Conservation (phyloP, 768 basidiomycete species). For the Lanmaoa pseudosensibilis region DNA sequence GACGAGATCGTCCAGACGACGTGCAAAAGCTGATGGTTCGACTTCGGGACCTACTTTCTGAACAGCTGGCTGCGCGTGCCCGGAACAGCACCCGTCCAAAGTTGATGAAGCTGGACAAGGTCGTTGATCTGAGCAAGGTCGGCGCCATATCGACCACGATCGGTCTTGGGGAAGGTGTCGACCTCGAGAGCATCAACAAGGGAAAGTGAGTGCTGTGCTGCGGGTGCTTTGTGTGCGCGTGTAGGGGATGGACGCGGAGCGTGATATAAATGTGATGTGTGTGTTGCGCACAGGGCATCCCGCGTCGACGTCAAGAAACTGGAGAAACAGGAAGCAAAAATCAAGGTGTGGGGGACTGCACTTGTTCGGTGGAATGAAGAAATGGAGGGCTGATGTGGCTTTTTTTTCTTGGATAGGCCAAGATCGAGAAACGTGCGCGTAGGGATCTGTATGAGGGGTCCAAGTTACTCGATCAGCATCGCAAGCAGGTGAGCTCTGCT, state of each 20-base stretch:
- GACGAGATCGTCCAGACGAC: conserved; percentile 55
- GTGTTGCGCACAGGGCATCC: conserved; percentile 59
- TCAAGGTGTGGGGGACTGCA: conserved; percentile 56
- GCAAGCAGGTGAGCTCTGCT: conserved; percentile 66
- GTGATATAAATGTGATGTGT: conserved; percentile 3
- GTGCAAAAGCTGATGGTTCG: conserved; percentile 67
- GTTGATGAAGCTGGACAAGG: conserved; percentile 76
- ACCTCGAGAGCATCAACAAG: conserved; percentile 90
- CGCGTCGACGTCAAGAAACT: conserved; percentile 94
- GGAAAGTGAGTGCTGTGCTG: conserved; percentile 64
- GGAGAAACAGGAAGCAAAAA: conserved; percentile 96
- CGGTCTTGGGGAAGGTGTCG: conserved; percentile 77
- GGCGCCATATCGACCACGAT: conserved; percentile 77
- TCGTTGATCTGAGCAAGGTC: conserved; percentile 85
- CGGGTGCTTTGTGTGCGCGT: conserved; percentile 2
- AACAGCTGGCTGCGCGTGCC: conserved; percentile 57
- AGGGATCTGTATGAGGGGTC: conserved; percentile 94
- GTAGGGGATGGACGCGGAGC: background rate
- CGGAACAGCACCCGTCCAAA: conserved; percentile 63
- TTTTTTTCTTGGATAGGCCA: conserved; percentile 54
- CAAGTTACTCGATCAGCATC: conserved; percentile 88
- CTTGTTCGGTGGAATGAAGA: background rate
- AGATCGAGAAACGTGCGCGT: conserved; percentile 93
- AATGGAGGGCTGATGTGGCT: background rate
- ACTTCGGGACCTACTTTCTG: conserved; percentile 63